Base-by-base conservation (phyloP, 768 basidiomycete genomes). In the Rhodosporidiobolus odoratus region DNA sequence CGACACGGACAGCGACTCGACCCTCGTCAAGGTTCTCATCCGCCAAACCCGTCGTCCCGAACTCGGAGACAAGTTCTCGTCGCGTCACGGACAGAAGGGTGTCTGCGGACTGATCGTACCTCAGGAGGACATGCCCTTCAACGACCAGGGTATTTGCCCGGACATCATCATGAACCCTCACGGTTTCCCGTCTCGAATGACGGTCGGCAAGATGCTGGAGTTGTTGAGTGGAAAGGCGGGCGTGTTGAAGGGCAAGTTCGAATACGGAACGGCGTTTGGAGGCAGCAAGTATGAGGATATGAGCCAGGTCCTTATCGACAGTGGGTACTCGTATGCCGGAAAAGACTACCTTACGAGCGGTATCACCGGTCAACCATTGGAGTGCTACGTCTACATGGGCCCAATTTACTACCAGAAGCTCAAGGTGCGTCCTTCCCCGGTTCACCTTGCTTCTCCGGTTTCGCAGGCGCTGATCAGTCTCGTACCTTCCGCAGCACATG, bases 81-180 rank as follows among this genome's bases (percentile, higher is more conserved):
- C 91, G 4, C 83, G 96, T 74, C 96, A 99, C 78, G 96, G 96
- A 54, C 96, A 99, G 81, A 99, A 99, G 81, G 96, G 96, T 67
- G 96, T 99, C 17, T 97, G 95, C 81, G 96, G 96, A 34, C 81
- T 99, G 79, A 98, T 99, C 79, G 96, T 99, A 64, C 95, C 95
- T 76, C 96, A 99, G 77, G 93, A 93, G 76, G 96, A 99, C 80
- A 88, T 99, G 91, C 96, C 95, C 3, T 99, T 99, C 83, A 96
- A 96, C 77, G 94, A 98, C 81, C 90, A 92, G 79, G 96, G 96
- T 32, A 93, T 97, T 75, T 65, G 53, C 71, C 77, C 80, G 89
- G 95, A 99, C 80, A 92, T 94, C 25, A 96, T 99, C 82, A 98
- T 99, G 95, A 99, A 99, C 79, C 96, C 96, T 5, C 96, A 99